phyloP scores from a whole-genome alignment of 2,329 filamentous ascomycete species.

The Colletotrichum sojae region DNA sequence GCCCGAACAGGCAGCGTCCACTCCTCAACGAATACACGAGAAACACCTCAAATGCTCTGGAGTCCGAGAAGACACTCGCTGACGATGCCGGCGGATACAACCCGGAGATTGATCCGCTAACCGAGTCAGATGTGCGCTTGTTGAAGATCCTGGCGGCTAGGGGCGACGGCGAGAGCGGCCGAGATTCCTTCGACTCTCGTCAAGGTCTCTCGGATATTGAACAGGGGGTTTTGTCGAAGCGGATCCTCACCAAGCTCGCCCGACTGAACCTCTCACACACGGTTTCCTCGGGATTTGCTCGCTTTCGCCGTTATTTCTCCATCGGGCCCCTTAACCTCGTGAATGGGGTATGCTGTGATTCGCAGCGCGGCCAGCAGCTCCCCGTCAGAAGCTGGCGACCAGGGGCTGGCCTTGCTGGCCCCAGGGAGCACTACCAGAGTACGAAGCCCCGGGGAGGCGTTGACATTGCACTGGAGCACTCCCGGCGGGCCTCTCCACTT shows the following conservation, averaged over 20 bases:
- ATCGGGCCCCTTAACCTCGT: conserved; percentile 9
- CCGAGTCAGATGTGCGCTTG: conserved; percentile 3
- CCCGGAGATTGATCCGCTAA: background rate
- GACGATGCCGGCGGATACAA: background rate
- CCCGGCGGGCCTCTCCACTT: conserved; percentile 36
- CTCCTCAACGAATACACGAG: background rate
- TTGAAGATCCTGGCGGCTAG: conserved; percentile 5
- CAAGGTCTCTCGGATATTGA: conserved; percentile 21
- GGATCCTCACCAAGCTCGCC: conserved; percentile 1
- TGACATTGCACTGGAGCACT: conserved; percentile 15
- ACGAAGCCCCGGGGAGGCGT: conserved; percentile 20
- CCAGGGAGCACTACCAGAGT: background rate
- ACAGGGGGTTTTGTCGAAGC: conserved; percentile 13
- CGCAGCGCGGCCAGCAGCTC: conserved; percentile 11
- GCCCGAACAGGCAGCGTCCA: too few relatives aligned
- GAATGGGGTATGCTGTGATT: conserved; percentile 26
- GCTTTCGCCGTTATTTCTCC: conserved; percentile 9
- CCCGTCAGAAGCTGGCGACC: conserved; percentile 13
- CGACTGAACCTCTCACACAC: conserved; percentile 29
- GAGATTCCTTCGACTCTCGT: conserved; percentile 13
- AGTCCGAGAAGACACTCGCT: background rate
- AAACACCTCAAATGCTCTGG: background rate
- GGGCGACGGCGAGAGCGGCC: conserved; percentile 19
- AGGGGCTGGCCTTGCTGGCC: conserved; percentile 9
- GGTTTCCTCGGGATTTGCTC: conserved; percentile 4